Evolutionary conservation across 352 stramenopile species (phyloP).

Genomic region (Globisporangium ultimum): DNA sequence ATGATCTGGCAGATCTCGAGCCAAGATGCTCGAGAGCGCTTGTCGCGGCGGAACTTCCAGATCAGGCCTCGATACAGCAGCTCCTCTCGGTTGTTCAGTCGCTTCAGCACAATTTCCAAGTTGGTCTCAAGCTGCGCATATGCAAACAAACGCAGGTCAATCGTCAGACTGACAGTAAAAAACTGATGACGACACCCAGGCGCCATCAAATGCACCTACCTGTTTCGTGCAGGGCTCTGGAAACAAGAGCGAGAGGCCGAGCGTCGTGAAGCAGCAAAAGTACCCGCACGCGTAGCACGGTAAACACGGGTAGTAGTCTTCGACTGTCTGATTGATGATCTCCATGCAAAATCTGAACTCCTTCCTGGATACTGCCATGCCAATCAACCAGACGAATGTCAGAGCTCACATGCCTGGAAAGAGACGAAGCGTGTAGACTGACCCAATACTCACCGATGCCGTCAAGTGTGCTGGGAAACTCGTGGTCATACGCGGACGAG

Average conservation of each 20-base stretch:
- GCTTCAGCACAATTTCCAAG: constrained; percentile 53
- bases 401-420: no score
- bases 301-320: constrained; percentile 70
- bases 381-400: not conserved
- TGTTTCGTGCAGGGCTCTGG: constrained; percentile 66
- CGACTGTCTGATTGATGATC: constrained; percentile 68
- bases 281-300: constrained; percentile 72
- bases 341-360: constrained; percentile 79
- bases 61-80: constrained; percentile 66
- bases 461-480: constrained; percentile 56
- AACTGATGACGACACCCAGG: not conserved
- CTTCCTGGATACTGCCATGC: constrained; percentile 46
- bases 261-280: constrained; percentile 59
- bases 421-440: not conserved
- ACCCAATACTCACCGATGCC: constrained; percentile 39
- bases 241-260: constrained; percentile 57
- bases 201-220: constrained; percentile 19
- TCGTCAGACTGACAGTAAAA: not conserved
- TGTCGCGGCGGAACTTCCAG: constrained; percentile 49
- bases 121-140: constrained; percentile 48
- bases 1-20: constrained; percentile 73
- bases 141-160: not conserved
- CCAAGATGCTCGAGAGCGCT: constrained; percentile 49
- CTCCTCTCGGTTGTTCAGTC: constrained; percentile 67
- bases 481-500: constrained; percentile 48